phyloP scores from a whole-genome alignment of 2,329 filamentous ascomycete genomes.

The Exserohilum rostratum region DNA sequence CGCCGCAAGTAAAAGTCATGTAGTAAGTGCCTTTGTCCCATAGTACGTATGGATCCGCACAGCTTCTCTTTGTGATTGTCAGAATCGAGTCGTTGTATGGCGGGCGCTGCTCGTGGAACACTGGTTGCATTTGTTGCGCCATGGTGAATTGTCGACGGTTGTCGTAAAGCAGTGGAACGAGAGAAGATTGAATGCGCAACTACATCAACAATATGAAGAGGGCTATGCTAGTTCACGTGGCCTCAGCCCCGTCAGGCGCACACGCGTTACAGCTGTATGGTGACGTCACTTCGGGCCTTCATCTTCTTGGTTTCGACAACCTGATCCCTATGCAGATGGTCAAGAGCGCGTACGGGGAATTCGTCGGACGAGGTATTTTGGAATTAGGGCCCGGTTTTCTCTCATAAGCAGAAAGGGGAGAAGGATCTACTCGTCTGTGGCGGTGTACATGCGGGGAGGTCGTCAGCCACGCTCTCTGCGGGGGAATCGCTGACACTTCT shows the following conservation, averaged over 20 bases:
- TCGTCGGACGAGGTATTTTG: neutral
- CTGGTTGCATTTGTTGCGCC: slow-evolving; percentile 12
- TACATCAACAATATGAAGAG: neutral
- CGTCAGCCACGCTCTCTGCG: neutral
- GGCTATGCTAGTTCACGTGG: slow-evolving; percentile 8
- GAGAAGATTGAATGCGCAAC: neutral
- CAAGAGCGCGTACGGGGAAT: slow-evolving; percentile 11
- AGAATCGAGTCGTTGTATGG: slow-evolving; percentile 50
- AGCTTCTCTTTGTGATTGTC: slow-evolving; percentile 49
- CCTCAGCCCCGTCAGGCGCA: slow-evolving; percentile 11
- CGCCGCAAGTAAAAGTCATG: slow-evolving; percentile 55
- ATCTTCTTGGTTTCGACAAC: neutral
- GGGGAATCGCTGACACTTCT: neutral
- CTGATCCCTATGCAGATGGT: slow-evolving; percentile 8
- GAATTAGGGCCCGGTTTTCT: neutral
- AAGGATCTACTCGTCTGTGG: neutral
- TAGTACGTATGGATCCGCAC: slow-evolving; percentile 55
- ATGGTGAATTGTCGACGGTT: neutral
- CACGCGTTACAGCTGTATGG: slow-evolving; percentile 9
- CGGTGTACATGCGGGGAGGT: neutral
- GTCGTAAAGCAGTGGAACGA: neutral
- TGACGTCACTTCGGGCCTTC: slow-evolving; percentile 21
- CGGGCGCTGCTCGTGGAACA: slow-evolving; percentile 16
- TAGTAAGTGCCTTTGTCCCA: slow-evolving; percentile 53
- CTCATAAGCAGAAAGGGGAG: too few relatives aligned